Evolutionary conservation across 345 rosid species (phyloP).

Genomic region (Eucalyptus sp.): DNA sequence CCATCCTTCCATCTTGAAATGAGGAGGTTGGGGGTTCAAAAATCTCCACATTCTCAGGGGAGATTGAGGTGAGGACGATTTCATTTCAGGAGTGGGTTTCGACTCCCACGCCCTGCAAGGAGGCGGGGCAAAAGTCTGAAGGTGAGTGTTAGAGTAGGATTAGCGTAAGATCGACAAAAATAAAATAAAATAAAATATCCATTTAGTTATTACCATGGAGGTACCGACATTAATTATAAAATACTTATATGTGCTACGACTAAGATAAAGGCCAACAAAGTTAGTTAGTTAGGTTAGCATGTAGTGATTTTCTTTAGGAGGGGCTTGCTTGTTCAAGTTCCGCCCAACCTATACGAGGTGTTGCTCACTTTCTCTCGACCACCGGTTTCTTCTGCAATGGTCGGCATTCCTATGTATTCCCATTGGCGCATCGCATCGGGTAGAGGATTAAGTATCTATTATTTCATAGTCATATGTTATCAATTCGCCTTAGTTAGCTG

Average conservation of each 20-base stretch:
- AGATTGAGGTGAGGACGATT: no score
- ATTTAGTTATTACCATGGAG: not conserved
- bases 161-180: no score
- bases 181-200: not conserved
- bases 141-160: no score
- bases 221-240: not conserved
- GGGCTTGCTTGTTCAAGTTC: not conserved
- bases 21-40: no score
- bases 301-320: not conserved
- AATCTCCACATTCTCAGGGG: no score
- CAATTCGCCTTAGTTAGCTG: not conserved
- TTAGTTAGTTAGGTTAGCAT: not conserved
- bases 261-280: not conserved
- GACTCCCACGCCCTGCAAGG: no score
- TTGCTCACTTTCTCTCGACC: not conserved
- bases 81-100: no score
- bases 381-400: rapidly evolving
- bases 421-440: no score
- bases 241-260: not conserved
- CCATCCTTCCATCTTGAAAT: no score
- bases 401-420: no score
- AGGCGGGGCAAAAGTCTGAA: no score
- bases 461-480: not conserved
- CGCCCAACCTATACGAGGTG: not conserved
- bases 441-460: rapidly evolving